Evolutionary conservation across 202 grass and related monocot species (phyloP).

Genomic region (Zoysia matrella): DNA sequence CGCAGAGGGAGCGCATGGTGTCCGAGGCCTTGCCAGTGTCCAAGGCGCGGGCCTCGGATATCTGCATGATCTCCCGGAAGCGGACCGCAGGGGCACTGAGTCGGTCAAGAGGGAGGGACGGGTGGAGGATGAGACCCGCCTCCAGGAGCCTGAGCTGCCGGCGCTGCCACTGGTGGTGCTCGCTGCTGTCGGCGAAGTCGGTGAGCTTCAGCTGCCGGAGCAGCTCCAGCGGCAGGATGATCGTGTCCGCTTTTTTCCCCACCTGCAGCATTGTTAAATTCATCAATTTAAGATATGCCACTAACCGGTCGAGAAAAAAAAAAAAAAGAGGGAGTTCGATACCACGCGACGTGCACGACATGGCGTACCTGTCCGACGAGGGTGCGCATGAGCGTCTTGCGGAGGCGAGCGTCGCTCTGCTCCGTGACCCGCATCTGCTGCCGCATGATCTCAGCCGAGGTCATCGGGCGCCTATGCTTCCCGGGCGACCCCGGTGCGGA

Average conservation of each 20-base stretch:
- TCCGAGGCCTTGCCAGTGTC: slow-evolving; percentile 84
- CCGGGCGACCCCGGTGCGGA: slow-evolving; percentile 47
- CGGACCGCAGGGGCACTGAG: slow-evolving; percentile 52
- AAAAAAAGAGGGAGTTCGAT: too few relatives aligned
- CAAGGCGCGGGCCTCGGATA: slow-evolving; percentile 58
- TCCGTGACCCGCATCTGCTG: slow-evolving; percentile 86
- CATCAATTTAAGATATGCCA: neutral
- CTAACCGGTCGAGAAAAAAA: too few relatives aligned
- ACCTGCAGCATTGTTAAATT: slow-evolving; percentile 40
- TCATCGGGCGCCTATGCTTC: slow-evolving; percentile 69
- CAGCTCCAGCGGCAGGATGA: slow-evolving; percentile 88
- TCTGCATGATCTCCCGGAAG: slow-evolving; percentile 70
- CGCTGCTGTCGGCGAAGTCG: slow-evolving; percentile 65
- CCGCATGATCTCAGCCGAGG: slow-evolving; percentile 93
- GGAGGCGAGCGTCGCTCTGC: slow-evolving; percentile 69
- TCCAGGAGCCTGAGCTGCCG: slow-evolving; percentile 85
- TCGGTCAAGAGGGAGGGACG: slow-evolving; percentile 57
- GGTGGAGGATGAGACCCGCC: slow-evolving; percentile 61
- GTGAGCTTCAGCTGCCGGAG: slow-evolving; percentile 84
- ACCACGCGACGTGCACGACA: too few relatives aligned
- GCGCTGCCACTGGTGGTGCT: slow-evolving; percentile 92
- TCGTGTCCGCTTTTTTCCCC: slow-evolving; percentile 64
- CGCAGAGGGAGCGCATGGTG: slow-evolving; percentile 59
- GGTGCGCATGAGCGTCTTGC: slow-evolving; percentile 92
- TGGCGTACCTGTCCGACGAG: slow-evolving; percentile 74